Evolutionary conservation across 2,329 filamentous ascomycete species (phyloP), one percentile per base, ranked within the genome.

Genomic region (Dactylellina parvicollis): DNA sequence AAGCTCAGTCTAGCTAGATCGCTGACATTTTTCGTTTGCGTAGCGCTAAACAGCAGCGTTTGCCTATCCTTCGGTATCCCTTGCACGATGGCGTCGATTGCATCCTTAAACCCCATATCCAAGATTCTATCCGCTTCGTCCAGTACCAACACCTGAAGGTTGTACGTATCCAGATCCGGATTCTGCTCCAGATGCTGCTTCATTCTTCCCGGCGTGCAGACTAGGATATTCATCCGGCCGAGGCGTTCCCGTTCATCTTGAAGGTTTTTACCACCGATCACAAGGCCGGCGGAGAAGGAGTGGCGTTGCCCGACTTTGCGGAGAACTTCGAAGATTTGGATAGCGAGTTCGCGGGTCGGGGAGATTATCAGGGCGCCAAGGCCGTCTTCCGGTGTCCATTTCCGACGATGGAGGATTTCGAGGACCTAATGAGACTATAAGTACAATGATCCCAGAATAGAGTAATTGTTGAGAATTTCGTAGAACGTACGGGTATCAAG

Each of bases 121-220:
- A 99, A 88, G 79, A 97, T 97, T 38, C 95, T 88, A 80, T 99
- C 95, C 1, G 95, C 95, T 81, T 99, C 95, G 78, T 99, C 95
- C 65, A 99, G 84, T 0, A 99, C 93, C 55, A 99, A 83, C 80
- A 99, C 91, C 82, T 96, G 92, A 75, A 99, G 81, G 79, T 96
- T 95, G 80, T 95, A 90, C 75, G 94, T 90, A 76, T 94, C 92
- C 79, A 99, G 90, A 16, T 90, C 88, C 0, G 92, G 91, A 0
- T 94, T 98, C 83, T 97, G 93, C 78, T 96, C 94, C 78, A 99
- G 84, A 81, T 99, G 95, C 81, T 99, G 95, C 77, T 98, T 83
- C 86, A 99, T 96, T 34, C 95, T 88, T 1, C 95, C 95, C 0
- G 95, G 95, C 0, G 95, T 99, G 79, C 93, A 96, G 8, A 99